These are phyloP conservation scores for Parascedosporium putredinis DNA, from an alignment of 2,329 filamentous ascomycete genomes.

Conservation along the genomic window DNA sequence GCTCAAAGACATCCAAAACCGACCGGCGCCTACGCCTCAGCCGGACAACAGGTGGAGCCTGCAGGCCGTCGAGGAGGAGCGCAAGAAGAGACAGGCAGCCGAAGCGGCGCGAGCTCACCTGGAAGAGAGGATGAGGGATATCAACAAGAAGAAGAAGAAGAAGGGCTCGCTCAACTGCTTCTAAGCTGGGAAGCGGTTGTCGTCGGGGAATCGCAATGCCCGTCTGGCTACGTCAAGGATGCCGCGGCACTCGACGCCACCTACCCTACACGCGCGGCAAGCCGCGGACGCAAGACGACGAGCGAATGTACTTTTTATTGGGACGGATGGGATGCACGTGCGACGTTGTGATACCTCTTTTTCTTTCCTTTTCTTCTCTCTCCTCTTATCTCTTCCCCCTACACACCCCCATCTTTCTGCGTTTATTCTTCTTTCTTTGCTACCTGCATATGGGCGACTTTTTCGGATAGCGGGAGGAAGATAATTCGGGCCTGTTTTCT, in stretches of 20 bases:
- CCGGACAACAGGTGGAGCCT: constrained; percentile 57
- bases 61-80: constrained; percentile 91
- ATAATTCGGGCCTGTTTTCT: background rate
- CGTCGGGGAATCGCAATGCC: too few species aligned
- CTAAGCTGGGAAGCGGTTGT: constrained; percentile 39
- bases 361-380: background rate
- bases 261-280: too few species aligned
- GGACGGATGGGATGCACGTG: background rate
- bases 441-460: background rate
- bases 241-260: too few species aligned
- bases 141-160: constrained; percentile 85
- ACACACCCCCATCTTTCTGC: too few species aligned
- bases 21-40: constrained; percentile 30
- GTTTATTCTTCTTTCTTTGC: background rate
- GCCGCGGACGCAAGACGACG: too few species aligned
- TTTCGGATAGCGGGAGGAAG: background rate
- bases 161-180: constrained; percentile 97
- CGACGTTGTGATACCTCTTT: background rate
- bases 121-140: constrained; percentile 88
- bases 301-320: background rate
- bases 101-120: constrained; percentile 82
- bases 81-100: constrained; percentile 81
- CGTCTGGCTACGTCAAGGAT: too few species aligned
- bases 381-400: background rate
- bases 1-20: constrained; percentile 53